Evolutionary conservation across 768 basidiomycete genomes (phyloP).

Genomic region (Mycena haematopus): DNA sequence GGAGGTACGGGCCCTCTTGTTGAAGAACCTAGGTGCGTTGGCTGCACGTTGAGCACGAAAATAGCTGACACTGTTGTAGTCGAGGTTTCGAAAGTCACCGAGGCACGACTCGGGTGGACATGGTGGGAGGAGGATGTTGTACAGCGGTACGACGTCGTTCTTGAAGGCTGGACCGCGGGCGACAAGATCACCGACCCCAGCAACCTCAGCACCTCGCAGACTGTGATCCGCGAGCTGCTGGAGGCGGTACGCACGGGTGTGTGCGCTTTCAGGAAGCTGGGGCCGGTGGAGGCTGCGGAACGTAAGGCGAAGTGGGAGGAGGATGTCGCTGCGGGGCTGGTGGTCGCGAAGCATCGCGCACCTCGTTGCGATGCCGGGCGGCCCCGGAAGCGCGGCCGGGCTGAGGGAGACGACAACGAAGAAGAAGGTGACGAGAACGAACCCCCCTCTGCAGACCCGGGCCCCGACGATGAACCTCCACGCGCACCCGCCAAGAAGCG

Average conservation of each 20-base stretch:
- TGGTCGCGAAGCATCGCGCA: not conserved
- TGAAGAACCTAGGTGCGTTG: not conserved
- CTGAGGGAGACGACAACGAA: not conserved
- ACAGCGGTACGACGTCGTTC: not conserved
- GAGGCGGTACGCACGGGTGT: not conserved
- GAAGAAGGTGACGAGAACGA: slow-evolving; percentile 1
- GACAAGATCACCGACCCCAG: not conserved
- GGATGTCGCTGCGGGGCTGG: not conserved
- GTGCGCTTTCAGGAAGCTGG: slow-evolving; percentile 1
- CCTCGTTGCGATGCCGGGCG: not conserved
- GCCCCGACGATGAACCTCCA: not conserved
- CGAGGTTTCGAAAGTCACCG: not conserved
- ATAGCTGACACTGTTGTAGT: not conserved
- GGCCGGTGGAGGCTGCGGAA: not conserved
- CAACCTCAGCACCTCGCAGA: slow-evolving; percentile 4
- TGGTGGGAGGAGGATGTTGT: slow-evolving; percentile 16
- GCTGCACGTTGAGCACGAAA: not conserved
- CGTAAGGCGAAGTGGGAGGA: slow-evolving; percentile 1
- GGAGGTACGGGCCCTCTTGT: not conserved
- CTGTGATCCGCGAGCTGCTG: not conserved
- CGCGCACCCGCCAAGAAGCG: not conserved
- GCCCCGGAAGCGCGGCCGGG: not conserved
- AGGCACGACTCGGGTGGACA: not conserved
- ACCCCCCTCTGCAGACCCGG: not conserved
- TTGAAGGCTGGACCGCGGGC: slow-evolving; percentile 6